phyloP scores from a whole-genome alignment of 306 rosid genomes.

The Cucumis cinereus region DNA sequence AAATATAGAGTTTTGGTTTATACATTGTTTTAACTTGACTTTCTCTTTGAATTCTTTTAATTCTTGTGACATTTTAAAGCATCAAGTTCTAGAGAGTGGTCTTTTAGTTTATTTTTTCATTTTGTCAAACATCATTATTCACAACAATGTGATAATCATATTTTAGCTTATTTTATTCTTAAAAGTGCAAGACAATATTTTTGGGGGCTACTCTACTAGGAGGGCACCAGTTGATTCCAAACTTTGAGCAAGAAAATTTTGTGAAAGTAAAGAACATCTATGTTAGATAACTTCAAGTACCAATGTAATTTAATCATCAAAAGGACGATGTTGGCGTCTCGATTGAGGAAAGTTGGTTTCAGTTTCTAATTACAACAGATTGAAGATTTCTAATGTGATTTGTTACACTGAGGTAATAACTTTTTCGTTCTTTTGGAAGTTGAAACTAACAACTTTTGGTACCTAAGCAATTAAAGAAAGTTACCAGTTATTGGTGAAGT shows the following conservation, averaged over 20 bases:
- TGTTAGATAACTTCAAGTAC: background rate
- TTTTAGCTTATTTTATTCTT: background rate
- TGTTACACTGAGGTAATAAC: background rate
- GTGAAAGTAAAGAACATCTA: background rate
- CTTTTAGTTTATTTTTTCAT: background rate
- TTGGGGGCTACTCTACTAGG: background rate
- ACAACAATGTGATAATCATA: background rate
- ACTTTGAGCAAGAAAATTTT: background rate
- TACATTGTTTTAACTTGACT: background rate
- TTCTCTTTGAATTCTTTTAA: background rate
- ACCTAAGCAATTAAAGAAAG: background rate
- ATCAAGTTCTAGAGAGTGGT: background rate
- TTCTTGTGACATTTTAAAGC: background rate
- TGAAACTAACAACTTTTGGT: background rate
- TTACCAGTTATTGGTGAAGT: background rate
- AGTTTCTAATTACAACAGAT: background rate
- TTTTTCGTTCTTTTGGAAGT: background rate
- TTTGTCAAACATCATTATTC: background rate
- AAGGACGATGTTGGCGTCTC: background rate
- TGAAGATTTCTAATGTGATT: background rate
- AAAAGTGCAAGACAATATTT: background rate
- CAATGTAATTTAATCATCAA: background rate
- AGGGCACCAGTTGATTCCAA: background rate
- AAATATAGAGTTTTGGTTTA: background rate
- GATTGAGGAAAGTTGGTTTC: background rate